Conservation (phyloP, 371 early-diverging fungal genomes). For the Mortierella sp. region DNA sequence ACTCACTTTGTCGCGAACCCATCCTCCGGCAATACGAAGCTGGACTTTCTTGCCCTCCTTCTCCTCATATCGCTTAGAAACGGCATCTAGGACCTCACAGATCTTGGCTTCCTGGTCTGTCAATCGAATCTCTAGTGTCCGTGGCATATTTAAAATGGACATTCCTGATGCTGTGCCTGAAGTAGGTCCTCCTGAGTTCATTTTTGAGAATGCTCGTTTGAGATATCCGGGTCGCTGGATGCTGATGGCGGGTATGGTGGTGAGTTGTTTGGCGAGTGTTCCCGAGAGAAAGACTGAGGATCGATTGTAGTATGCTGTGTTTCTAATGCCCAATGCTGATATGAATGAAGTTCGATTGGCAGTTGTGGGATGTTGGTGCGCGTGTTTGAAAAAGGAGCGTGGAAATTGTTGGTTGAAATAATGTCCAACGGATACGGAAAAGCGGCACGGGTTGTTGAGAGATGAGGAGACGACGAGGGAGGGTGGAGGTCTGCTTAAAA, state of each 20-base stretch:
- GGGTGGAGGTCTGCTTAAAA: neutral
- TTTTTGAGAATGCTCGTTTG: neutral
- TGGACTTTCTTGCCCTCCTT: slow-evolving; percentile 70
- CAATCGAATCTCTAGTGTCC: slow-evolving; percentile 50
- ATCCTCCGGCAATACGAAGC: slow-evolving; percentile 97
- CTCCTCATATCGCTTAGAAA: slow-evolving; percentile 66
- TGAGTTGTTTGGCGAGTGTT: neutral
- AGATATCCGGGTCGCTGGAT: neutral
- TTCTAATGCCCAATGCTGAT: neutral
- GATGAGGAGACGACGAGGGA: neutral
- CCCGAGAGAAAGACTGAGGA: neutral
- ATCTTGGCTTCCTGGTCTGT: slow-evolving; percentile 71
- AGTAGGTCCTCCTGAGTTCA: neutral
- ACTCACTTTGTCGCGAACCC: slow-evolving; percentile 97
- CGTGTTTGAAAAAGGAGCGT: neutral
- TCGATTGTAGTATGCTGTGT: neutral
- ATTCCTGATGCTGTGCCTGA: neutral
- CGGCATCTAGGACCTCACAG: slow-evolving; percentile 71
- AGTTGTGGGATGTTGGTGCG: neutral
- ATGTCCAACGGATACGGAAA: neutral
- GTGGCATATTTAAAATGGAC: neutral
- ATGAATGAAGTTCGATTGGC: neutral
- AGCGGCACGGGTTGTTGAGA: neutral
- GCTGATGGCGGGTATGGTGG: neutral
- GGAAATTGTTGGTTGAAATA: neutral